Base-by-base conservation (phyloP, 2,329 filamentous ascomycete species). In the Ophiostoma himal-ulmi region DNA sequence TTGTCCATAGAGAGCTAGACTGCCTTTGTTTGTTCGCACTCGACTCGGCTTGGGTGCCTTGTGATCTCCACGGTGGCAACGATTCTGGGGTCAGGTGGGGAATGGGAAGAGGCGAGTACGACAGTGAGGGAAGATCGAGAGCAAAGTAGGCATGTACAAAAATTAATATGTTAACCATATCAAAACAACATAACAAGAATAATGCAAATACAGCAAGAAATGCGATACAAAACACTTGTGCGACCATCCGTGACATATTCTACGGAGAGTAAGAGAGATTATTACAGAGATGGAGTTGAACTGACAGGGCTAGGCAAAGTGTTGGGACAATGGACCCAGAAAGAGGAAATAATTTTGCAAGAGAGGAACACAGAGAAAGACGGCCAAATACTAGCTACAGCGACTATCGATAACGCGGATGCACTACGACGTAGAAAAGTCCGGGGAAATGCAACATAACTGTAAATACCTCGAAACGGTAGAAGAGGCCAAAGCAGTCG, bases 371-470 rank as follows among this genome's bases (percentile, higher is more conserved):
- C 22, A 57, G 10, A 26, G n/a, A 22, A 17, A 57, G n/a, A 57
- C 52, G 52, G 22, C 52, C 7, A n/a, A 57, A 13, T 57, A 26
- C 52, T 22, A 57, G 13, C 52, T 22, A 57, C 52, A 26, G 52
- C 52, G 60, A 37, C 30, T 37, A 64, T 37, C 60, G 60, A 64
- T 64, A 37, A 64, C 26, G 30, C 22, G n/a, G 22, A 57, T 30
- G 52, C 52, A 26, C 52, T 57, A 14, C 60, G 30, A 34, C 60
- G 60, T 34, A 6, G 34, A 64, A 36, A 64, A 64, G 37, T 64
- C 60, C 10, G 60, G 60, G 60, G 60, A 64, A 64, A 64, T 64
- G 60, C 64, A n/a, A 52, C 67, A 57, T 17, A 57, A 26, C 52
- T 57, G 52, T n/a, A 57, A 26, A 57, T 57, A 57, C 52, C 44